A percentile compares a stretch with the other conserved stretches of the same genome.
phyloP scores from a whole-genome alignment of 1,139 yeast genomes.

The Candida glucosophila region DNA sequence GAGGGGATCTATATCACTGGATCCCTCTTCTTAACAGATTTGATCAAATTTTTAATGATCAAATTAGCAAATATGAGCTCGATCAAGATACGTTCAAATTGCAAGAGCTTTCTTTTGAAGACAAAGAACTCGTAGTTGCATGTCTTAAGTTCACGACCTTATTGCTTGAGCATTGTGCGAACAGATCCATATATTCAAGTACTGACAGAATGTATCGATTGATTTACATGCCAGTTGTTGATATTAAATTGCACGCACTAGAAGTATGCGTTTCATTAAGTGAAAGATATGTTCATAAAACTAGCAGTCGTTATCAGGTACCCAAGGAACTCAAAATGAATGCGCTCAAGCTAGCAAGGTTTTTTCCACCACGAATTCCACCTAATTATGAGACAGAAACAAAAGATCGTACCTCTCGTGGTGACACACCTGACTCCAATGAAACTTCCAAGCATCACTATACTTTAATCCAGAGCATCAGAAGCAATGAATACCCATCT shows the following conservation, averaged over 20 bases:
- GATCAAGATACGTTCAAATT: constrained; percentile 40
- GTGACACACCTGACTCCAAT: too few species aligned
- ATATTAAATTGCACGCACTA: constrained; percentile 54
- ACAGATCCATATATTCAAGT: constrained; percentile 61
- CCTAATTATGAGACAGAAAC: constrained; percentile 19
- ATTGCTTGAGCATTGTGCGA: constrained; percentile 62
- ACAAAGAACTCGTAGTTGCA: constrained; percentile 38
- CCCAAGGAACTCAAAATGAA: constrained; percentile 36
- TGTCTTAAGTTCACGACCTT: constrained; percentile 56
- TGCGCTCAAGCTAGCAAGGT: constrained; percentile 43
- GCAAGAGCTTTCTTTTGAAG: constrained; percentile 34
- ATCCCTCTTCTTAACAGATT: constrained; percentile 65
- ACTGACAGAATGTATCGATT: constrained; percentile 54
- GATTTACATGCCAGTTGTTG: constrained; percentile 51
- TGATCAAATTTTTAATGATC: constrained; percentile 53
- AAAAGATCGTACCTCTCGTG: constrained; percentile 5
- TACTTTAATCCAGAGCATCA: too few species aligned
- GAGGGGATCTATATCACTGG: constrained; percentile 75
- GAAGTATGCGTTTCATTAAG: constrained; percentile 55
- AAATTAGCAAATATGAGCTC: constrained; percentile 48
- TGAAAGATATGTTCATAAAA: constrained; percentile 43
- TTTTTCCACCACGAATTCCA: constrained; percentile 46
- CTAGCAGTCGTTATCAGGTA: constrained; percentile 32
- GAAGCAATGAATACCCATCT: constrained; percentile 42
- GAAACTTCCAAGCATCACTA: too few species aligned